Percentiles rank a stretch among this genome's conserved stretches.
These are phyloP conservation scores for Pichia cactophila DNA, from an alignment of 1,139 yeast genomes.

Conservation along the genomic window DNA sequence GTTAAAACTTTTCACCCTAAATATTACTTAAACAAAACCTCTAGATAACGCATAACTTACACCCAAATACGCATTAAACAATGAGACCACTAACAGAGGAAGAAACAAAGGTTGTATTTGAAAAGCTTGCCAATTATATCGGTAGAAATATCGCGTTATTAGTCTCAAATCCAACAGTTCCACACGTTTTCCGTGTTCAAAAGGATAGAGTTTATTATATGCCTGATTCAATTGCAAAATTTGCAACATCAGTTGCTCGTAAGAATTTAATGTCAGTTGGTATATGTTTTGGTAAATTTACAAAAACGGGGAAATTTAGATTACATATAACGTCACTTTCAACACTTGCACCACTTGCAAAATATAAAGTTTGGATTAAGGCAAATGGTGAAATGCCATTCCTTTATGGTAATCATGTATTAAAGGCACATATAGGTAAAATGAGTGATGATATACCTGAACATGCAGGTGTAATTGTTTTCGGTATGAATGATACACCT, in stretches of 20 bases:
- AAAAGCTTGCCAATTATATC: conserved; percentile 89
- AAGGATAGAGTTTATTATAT: conserved; percentile 95
- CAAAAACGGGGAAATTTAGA: conserved; percentile 95
- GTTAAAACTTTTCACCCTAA: not conserved
- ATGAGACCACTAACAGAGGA: conserved; percentile 98
- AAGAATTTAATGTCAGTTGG: conserved; percentile 88
- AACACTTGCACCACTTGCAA: conserved; percentile 78
- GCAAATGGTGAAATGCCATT: conserved; percentile 98
- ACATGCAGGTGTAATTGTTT: conserved; percentile 91
- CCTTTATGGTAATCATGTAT: conserved; percentile 89
- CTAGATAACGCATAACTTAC: not conserved
- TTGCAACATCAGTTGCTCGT: conserved; percentile 87
- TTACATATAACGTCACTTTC: conserved; percentile 88
- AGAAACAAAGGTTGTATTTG: conserved; percentile 93
- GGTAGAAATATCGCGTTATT: conserved; percentile 88
- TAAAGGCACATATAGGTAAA: conserved; percentile 94
- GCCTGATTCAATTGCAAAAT: conserved; percentile 70
- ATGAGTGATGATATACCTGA: conserved; percentile 98
- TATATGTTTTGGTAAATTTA: conserved; percentile 89
- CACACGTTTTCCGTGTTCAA: conserved; percentile 91
- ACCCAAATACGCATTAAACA: not conserved
- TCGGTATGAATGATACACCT: conserved; percentile 87
- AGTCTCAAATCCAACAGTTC: conserved; percentile 82
- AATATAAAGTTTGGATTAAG: conserved; percentile 93
- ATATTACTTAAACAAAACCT: not conserved